Percentiles rank a stretch among this genome's conserved stretches.
Conservation (phyloP, 805 yeast species). For the Nakazawaea ishiwadae region DNA sequence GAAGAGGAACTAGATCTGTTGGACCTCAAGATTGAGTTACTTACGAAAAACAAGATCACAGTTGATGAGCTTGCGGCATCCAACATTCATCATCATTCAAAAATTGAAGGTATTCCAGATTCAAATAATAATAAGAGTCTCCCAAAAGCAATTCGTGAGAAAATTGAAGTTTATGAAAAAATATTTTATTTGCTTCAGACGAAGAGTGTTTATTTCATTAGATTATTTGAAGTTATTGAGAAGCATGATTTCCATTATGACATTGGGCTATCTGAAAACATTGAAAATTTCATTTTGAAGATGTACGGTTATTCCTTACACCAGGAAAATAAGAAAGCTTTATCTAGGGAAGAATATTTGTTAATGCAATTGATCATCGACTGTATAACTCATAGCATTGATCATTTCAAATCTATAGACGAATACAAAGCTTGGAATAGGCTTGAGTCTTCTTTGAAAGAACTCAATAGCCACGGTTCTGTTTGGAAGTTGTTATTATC, state of each 20-base stretch:
- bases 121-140: constrained; percentile 11
- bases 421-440: constrained; percentile 20
- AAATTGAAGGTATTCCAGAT: constrained; percentile 13
- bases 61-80: constrained; percentile 58
- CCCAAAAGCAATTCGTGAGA: constrained; percentile 38
- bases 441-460: constrained; percentile 18
- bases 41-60: constrained; percentile 76
- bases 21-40: constrained; percentile 70
- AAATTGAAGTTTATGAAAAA: constrained; percentile 69
- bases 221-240: constrained; percentile 37
- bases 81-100: constrained; percentile 28
- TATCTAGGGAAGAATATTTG: constrained; percentile 68
- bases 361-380: constrained; percentile 53
- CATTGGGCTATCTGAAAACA: constrained; percentile 21
- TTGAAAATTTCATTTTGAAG: constrained; percentile 32
- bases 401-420: constrained; percentile 17
- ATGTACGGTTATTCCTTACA: constrained; percentile 25
- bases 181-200: constrained; percentile 81
- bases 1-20: constrained; percentile 73
- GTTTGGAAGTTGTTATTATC: constrained; percentile 42
- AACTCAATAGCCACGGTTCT: constrained; percentile 13
- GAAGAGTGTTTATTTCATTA: constrained; percentile 66
- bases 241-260: constrained; percentile 18
- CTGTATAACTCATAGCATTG: constrained; percentile 37
- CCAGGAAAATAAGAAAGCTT: constrained; percentile 18